A percentile compares a stretch with the other conserved stretches of the same genome.
These are phyloP conservation scores for Penicillium sp. DNA, from an alignment of 2,329 filamentous ascomycete species.

Conservation along the genomic window DNA sequence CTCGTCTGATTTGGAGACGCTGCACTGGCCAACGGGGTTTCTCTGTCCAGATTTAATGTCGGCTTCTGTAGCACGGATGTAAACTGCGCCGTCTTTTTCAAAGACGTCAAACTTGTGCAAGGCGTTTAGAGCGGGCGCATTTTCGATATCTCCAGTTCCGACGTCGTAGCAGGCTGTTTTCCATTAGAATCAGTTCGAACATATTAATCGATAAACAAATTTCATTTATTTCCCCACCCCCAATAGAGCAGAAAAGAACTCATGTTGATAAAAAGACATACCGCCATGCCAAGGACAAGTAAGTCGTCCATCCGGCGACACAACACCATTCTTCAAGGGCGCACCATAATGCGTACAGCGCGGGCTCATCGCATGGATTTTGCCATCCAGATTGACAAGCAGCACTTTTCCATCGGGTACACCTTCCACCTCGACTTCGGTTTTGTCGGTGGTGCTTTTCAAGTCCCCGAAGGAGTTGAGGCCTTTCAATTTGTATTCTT, in stretches of 20 bases:
- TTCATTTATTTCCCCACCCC: no score
- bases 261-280: slow-evolving; percentile 44
- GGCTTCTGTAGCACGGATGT: slow-evolving; percentile 76
- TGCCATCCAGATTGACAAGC: slow-evolving; percentile 73
- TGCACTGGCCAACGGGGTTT: slow-evolving; percentile 71
- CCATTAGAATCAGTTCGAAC: background rate
- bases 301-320: slow-evolving; percentile 76
- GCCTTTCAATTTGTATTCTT: slow-evolving; percentile 64
- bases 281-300: slow-evolving; percentile 97
- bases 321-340: slow-evolving; percentile 79
- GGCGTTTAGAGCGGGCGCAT: slow-evolving; percentile 87
- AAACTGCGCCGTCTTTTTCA: slow-evolving; percentile 80
- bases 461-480: slow-evolving; percentile 68
- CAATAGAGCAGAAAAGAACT: no score
- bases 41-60: slow-evolving; percentile 74
- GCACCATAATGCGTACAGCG: slow-evolving; percentile 93
- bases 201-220: no score
- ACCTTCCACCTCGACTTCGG: slow-evolving; percentile 87
- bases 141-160: slow-evolving; percentile 86
- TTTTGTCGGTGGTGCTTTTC: slow-evolving; percentile 76
- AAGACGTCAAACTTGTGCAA: slow-evolving; percentile 77
- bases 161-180: slow-evolving; percentile 86
- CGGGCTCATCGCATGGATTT: slow-evolving; percentile 74
- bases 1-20: slow-evolving; percentile 49
- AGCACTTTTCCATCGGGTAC: slow-evolving; percentile 83